phyloP scores from a whole-genome alignment of 192 early-diverging fungal genomes.

The Paraglomus brasilianum region DNA sequence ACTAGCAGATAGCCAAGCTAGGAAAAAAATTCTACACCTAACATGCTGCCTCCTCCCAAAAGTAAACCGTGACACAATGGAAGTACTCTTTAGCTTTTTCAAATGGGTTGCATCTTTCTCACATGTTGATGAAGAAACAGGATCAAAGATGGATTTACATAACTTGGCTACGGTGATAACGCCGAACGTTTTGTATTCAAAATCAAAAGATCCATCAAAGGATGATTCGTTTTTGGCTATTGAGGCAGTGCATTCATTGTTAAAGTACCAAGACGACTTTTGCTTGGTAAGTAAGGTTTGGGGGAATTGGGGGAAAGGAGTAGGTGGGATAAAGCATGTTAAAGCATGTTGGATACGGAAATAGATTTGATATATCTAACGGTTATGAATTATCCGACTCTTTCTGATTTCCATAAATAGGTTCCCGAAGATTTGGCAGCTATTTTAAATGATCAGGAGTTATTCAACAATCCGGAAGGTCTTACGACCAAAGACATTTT shows the following conservation, averaged over 20 bases:
- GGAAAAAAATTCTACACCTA: conserved; percentile 76
- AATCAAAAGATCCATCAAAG: conserved; percentile 77
- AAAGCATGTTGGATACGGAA: not conserved
- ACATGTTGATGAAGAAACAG: conserved; percentile 64
- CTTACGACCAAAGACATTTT: conserved; percentile 55
- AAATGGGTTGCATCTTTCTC: conserved; percentile 81
- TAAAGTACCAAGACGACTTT: conserved; percentile 64
- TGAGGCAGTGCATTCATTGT: conserved; percentile 63
- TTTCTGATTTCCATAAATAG: conserved; percentile 14
- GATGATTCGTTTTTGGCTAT: conserved; percentile 72
- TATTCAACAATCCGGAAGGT: conserved; percentile 47
- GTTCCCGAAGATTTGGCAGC: conserved; percentile 57
- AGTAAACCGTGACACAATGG: conserved; percentile 87
- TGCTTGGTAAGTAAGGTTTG: conserved; percentile 63
- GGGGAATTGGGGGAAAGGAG: not conserved
- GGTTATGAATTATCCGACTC: not conserved
- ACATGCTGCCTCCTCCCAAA: conserved; percentile 84
- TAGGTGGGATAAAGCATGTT: not conserved
- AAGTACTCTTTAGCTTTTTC: conserved; percentile 87
- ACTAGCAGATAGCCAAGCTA: conserved; percentile 47
- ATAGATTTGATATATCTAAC: not conserved
- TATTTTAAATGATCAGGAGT: conserved; percentile 47
- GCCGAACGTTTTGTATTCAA: conserved; percentile 89
- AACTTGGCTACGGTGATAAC: conserved; percentile 94
- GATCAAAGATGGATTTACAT: conserved; percentile 90